A percentile compares a stretch with the other conserved stretches of the same genome.
These are phyloP conservation scores for Sanghuangporus weigelae DNA, from an alignment of 1,284 basidiomycete genomes.

Conservation along the genomic window DNA sequence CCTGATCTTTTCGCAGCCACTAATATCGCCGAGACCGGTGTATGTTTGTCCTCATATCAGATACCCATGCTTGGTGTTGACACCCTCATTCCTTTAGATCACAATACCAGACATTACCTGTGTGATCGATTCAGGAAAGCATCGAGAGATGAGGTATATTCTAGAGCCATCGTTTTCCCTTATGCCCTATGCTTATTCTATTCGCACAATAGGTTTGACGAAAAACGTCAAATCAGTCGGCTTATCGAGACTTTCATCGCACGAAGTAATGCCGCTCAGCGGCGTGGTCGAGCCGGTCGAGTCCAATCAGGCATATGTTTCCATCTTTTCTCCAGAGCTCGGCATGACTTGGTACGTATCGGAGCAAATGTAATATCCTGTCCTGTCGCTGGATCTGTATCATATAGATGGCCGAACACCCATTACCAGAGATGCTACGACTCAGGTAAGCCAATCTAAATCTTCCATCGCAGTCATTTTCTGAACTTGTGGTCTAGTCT, in stretches of 20 bases:
- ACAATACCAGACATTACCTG: slow-evolving; percentile 98
- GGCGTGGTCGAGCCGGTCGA: slow-evolving; percentile 89
- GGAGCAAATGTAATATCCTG: background rate
- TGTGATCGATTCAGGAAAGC: slow-evolving; percentile 94
- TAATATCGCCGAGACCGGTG: slow-evolving; percentile 88
- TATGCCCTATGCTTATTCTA: slow-evolving; percentile 15
- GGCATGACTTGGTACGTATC: slow-evolving; percentile 60
- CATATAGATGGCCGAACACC: slow-evolving; percentile 81
- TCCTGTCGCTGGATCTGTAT: slow-evolving; percentile 27
- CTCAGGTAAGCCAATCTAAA: slow-evolving; percentile 31
- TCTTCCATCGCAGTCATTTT: background rate
- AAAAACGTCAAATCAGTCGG: slow-evolving; percentile 94
- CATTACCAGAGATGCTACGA: slow-evolving; percentile 94
- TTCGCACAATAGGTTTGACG: slow-evolving; percentile 70
- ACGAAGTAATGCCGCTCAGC: slow-evolving; percentile 89
- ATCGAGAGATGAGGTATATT: slow-evolving; percentile 81
- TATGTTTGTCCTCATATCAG: background rate
- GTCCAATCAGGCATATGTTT: slow-evolving; percentile 91
- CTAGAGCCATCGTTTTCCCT: background rate
- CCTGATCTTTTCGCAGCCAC: slow-evolving; percentile 42
- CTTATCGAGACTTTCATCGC: slow-evolving; percentile 93
- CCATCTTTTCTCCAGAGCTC: slow-evolving; percentile 89
- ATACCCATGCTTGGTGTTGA: too few relatives aligned
- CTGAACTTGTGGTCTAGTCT: slow-evolving; percentile 46
- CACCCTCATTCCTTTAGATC: slow-evolving; percentile 29